Evolutionary conservation across 106 monocot species (phyloP), one percentile per base, ranked within the genome.

Genomic region (Amphibolis antarctica): DNA sequence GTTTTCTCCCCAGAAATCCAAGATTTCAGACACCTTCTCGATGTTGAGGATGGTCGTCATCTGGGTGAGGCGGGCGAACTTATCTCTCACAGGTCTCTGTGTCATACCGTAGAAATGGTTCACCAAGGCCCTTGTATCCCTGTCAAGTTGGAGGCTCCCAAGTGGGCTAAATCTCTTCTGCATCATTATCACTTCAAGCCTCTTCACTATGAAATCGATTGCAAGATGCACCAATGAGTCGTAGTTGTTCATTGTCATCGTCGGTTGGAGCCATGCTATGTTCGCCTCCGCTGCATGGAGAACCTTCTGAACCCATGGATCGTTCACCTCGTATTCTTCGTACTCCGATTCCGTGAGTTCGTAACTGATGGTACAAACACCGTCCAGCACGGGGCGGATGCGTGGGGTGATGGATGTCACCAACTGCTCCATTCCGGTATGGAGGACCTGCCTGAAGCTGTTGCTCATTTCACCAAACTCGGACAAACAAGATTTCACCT

Each of bases 1-100:
- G 74, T 96, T 96, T 66, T 96, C 90, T 2, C 94, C 96, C 96
- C 89, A 96, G 80, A 96, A 90, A 64, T 90, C 96, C 62, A 90
- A 51, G 18, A 96, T 96, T 76, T 96, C 96, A 0, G 90, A 85
- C 10, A 91, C 96, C 74, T 77, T 84, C 74, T 98, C 96, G 14
- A 98, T 82, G 66, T 90, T 90, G 0, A 98, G 66, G 67, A 90
- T 80, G 12, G 90, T 98, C 0, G 90, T 72, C 69, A 98, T 90
- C 68, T 98, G 96, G 4, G 96, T 87, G 19, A 90, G 89, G 2
- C 96, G 69, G 9, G 90, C 86, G 64, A 98, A 90, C 55, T 90
- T 98, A 67, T 98, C 96, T 53, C 96, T 48, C 20, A 98, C 90
- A 0, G 96, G 90, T 61, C 90, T 79, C 67, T 96, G 90, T 0